These are phyloP conservation scores for Neotropicomus parvogracilis DNA, from an alignment of 1,284 basidiomycete genomes.

Conservation along the genomic window DNA sequence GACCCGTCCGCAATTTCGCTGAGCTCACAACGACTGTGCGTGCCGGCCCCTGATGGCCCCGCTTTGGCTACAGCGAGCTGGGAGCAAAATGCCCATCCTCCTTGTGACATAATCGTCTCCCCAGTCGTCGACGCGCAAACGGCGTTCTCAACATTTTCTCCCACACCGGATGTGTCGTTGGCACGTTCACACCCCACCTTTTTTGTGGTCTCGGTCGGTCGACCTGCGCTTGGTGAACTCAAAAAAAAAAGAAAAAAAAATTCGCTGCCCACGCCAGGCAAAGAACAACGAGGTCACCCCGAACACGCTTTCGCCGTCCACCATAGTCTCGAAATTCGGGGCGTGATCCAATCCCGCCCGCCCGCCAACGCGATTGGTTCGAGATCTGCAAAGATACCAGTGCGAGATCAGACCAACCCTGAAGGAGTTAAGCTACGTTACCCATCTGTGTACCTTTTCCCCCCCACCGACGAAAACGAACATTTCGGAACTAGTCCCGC, in stretches of 20 bases:
- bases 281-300: not conserved
- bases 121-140: constrained; percentile 28
- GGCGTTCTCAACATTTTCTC: constrained; percentile 27
- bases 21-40: constrained; percentile 4
- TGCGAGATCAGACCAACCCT: constrained; percentile 28
- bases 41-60: not conserved
- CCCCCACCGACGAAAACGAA: not conserved
- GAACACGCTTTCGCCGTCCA: constrained; percentile 1
- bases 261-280: constrained; percentile 1
- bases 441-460: constrained; percentile 8
- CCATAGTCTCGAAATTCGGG: too few species aligned
- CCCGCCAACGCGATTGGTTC: not conserved
- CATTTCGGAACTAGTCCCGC: constrained; percentile 1
- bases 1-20: constrained; percentile 16
- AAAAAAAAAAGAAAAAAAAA: constrained; percentile 9
- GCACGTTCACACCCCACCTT: constrained; percentile 34
- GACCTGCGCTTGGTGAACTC: constrained; percentile 23
- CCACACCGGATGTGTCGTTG: constrained; percentile 25
- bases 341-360: too few species aligned
- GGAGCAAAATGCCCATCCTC: not conserved
- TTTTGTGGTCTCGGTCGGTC: constrained; percentile 25
- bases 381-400: constrained; percentile 21
- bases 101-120: constrained; percentile 29
- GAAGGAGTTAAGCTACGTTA: constrained; percentile 32
- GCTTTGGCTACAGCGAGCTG: not conserved